Evolutionary conservation across 176 grass and related monocot species (phyloP).

Genomic region (Echinochloa phyllopogon): DNA sequence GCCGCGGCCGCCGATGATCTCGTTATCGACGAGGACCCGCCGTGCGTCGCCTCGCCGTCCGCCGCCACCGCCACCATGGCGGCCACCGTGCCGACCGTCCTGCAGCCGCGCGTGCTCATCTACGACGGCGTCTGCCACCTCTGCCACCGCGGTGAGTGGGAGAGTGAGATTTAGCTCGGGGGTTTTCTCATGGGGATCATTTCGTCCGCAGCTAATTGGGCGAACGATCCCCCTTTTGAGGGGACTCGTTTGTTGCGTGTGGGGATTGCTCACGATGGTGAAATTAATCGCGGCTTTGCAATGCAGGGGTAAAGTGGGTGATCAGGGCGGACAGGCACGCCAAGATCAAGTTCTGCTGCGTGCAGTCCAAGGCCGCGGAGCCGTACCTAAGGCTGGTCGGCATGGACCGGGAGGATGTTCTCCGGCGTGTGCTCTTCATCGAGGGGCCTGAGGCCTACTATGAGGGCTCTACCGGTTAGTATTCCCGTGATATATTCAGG

Average conservation of each 20-base stretch:
- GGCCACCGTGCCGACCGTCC: conserved; percentile 56
- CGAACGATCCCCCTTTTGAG: not conserved
- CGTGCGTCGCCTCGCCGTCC: conserved; percentile 13
- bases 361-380: conserved; percentile 90
- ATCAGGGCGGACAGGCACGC: conserved; percentile 75
- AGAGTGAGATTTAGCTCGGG: not conserved
- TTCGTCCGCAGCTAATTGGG: conserved; percentile 21
- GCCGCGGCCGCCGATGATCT: not conserved
- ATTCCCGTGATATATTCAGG: not conserved
- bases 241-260: not conserved
- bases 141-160: conserved; percentile 76
- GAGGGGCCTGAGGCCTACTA: conserved; percentile 84
- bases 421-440: conserved; percentile 78
- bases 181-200: not conserved
- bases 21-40: conserved; percentile 47
- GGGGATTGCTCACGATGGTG: not conserved
- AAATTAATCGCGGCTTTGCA: not conserved
- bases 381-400: conserved; percentile 78
- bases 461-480: conserved; percentile 79
- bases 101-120: conserved; percentile 94
- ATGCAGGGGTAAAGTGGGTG: conserved; percentile 83
- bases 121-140: conserved; percentile 97
- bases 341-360: conserved; percentile 97
- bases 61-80: conserved; percentile 11
- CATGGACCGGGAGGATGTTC: conserved; percentile 80